Evolutionary conservation across 768 basidiomycete genomes (phyloP), one percentile per base, ranked within the genome.

Genomic region (Rhizopogon rudus): DNA sequence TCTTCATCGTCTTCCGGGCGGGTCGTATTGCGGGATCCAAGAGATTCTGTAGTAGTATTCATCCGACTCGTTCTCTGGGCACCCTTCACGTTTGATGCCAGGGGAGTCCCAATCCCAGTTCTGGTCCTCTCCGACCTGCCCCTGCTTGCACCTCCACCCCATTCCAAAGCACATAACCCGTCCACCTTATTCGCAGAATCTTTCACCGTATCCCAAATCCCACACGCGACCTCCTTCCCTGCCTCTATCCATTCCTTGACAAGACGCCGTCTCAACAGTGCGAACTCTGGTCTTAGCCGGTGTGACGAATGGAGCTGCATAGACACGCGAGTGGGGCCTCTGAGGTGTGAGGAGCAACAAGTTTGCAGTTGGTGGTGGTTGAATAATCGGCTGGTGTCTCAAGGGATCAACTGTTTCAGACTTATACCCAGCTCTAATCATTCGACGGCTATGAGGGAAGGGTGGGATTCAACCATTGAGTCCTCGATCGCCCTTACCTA

Each of bases 201-300:
- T 69, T 84, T 88, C 48, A 87, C 81, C n/a, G 82, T 73, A 35
- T 77, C 75, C 91, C 90, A 93, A 20, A 93, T 74, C 52, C 88
- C 86, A 76, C 81, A 88, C 1, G 89, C 88, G 20, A 84, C 79
- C 61, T 91, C 90, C 62, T 84, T 73, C 5, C 86, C 90, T 12
- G 81, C 87, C 55, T 82, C 81, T 41, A 76, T 81, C 91, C 90
- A 93, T 67, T 88, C 90, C 53, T 67, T 70, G 10, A 78, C 76
- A 29, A 93, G 77, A 69, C 12, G 81, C 73, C 5, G 83, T 82
- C 60, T 75, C 76, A 31, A 71, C 62, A n/a, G 82, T 81, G 31
- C 80, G 76, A 58, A 80, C 74, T 63, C 69, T 80, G 54, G 72
- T 69, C 46, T 71, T 55, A 22, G 33, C 48, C 25, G 35, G 48